Percentiles rank a stretch among this genome's conserved stretches.
These are phyloP conservation scores for Corylus avellana DNA, from an alignment of 306 rosid species.

Conservation along the genomic window DNA sequence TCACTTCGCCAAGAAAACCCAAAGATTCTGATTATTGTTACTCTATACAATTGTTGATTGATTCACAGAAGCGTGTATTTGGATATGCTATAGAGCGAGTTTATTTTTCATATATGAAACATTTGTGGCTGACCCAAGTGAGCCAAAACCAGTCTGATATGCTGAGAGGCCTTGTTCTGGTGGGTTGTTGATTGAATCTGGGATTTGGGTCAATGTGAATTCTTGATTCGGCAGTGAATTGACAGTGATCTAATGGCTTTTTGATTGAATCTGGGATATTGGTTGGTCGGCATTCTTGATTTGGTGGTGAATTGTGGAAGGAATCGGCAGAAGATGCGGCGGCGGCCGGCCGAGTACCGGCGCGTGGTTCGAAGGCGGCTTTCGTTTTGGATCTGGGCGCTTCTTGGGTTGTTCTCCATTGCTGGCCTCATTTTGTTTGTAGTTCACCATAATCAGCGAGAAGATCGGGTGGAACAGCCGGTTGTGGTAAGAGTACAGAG, in stretches of 20 bases:
- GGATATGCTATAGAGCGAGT: neutral
- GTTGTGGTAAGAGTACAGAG: conserved; percentile 41
- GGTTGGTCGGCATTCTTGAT: conserved; percentile 29
- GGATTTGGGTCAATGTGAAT: conserved; percentile 27
- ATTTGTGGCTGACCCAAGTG: conserved; percentile 19
- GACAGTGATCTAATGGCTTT: conserved; percentile 13
- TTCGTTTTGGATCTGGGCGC: conserved; percentile 86
- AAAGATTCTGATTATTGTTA: neutral
- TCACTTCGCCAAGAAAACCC: neutral
- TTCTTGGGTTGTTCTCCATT: conserved; percentile 63
- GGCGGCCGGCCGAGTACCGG: conserved; percentile 97
- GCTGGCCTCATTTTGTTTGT: conserved; percentile 69
- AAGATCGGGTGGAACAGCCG: conserved; percentile 72
- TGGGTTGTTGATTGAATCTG: conserved; percentile 37
- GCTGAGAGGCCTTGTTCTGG: neutral
- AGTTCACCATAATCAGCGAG: conserved; percentile 74
- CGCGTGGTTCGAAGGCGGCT: conserved; percentile 94
- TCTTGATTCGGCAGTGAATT: conserved; percentile 37
- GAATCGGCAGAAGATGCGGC: conserved; percentile 69
- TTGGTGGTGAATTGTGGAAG: conserved; percentile 46
- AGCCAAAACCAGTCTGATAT: neutral
- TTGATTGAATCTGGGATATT: conserved; percentile 37
- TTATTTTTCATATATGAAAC: neutral
- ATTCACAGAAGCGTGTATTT: conserved; percentile 11
- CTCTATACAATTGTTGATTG: neutral